Percentiles rank a stretch among this genome's conserved stretches.
Conservation (phyloP, 208 protist genomes). For the Acanthamoeba castellanii region DNA sequence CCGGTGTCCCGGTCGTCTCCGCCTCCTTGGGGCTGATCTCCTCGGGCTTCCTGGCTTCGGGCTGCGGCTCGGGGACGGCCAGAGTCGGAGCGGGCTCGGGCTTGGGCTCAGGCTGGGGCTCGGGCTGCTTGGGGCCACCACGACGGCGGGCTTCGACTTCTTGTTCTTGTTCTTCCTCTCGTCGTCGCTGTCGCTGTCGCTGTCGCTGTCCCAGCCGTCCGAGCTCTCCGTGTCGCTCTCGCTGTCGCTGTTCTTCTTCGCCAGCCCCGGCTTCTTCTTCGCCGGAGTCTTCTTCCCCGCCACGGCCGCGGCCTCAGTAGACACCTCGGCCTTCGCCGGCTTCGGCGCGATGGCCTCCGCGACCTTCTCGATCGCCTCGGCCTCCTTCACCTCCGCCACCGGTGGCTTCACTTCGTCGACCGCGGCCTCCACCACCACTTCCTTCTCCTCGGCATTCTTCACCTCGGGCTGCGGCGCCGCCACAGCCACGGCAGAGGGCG, state of each 20-base stretch:
- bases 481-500: too few relatives aligned
- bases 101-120: background rate
- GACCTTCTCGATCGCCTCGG: background rate
- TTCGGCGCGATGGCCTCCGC: background rate
- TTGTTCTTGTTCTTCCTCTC: background rate
- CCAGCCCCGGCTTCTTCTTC: slow-evolving; percentile 27
- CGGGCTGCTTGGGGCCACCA: background rate
- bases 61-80: too few relatives aligned
- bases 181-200: background rate
- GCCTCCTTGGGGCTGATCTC: background rate
- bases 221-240: background rate
- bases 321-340: background rate
- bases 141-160: background rate
- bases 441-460: background rate
- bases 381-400: too few relatives aligned
- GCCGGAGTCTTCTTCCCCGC: background rate
- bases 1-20: background rate
- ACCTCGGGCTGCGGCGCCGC: background rate
- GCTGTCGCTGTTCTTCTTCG: slow-evolving; percentile 63
- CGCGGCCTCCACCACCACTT: background rate
- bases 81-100: too few relatives aligned
- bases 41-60: too few relatives aligned
- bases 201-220: background rate
- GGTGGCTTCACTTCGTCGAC: too few relatives aligned
- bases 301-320: too few relatives aligned